Percentiles rank a stretch among this genome's conserved stretches.
Conservation (phyloP, 192 early-diverging fungal species). For the Coemansia sp. region DNA sequence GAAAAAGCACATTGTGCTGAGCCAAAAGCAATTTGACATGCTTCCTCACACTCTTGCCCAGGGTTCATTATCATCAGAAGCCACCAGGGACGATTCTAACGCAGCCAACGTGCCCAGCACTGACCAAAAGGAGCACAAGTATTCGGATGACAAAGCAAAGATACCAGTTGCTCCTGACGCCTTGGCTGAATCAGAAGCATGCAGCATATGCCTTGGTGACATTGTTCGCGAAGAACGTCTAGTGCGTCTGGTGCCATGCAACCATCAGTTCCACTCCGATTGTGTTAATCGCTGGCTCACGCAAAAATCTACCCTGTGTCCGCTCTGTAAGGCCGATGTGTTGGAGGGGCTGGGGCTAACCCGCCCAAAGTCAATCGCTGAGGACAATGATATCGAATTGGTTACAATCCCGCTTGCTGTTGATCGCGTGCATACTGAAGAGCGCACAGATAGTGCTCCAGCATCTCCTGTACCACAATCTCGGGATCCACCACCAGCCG, state of each 20-base stretch:
- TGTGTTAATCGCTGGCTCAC: constrained; percentile 40
- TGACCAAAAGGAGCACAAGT: too few species aligned
- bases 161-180: background rate
- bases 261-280: constrained; percentile 38
- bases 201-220: constrained; percentile 32
- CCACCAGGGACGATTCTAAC: background rate
- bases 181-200: constrained; percentile 18
- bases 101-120: too few species aligned
- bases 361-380: constrained; percentile 1
- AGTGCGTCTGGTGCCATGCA: constrained; percentile 32
- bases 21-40: constrained; percentile 35
- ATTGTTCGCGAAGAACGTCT: constrained; percentile 20
- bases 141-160: background rate
- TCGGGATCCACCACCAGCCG: too few species aligned
- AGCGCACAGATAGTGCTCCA: too few species aligned
- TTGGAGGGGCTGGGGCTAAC: constrained; percentile 24
- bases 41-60: constrained; percentile 24
- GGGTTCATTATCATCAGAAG: constrained; percentile 1
- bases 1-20: constrained; percentile 23
- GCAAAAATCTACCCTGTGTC: constrained; percentile 39
- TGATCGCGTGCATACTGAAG: background rate
- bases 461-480: too few species aligned
- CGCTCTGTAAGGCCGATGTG: constrained; percentile 40
- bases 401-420: background rate
- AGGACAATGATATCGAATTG: constrained; percentile 12